Conservation (phyloP, 2,329 filamentous ascomycete genomes). For the Tolypocladium tundrense region DNA sequence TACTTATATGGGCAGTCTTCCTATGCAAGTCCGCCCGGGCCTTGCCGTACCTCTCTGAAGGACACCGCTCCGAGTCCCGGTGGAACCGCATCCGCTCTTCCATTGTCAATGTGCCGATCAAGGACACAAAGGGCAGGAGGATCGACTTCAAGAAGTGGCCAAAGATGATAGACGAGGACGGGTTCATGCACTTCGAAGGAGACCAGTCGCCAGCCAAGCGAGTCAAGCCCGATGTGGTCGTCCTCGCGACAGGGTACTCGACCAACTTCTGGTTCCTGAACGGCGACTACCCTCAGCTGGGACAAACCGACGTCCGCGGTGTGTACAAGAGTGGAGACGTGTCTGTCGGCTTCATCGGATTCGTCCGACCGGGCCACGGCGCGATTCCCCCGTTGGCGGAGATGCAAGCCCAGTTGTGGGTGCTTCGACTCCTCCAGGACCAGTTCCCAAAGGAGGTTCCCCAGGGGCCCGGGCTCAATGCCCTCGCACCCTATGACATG, state of each 20-base stretch:
- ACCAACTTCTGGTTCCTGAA: constrained; percentile 30
- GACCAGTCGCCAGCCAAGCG: constrained; percentile 13
- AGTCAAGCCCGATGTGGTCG: constrained; percentile 31
- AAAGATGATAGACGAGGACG: constrained; percentile 20
- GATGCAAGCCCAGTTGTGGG: constrained; percentile 37
- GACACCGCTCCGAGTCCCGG: constrained; percentile 20
- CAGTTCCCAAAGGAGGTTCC: constrained; percentile 13
- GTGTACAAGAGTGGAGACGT: constrained; percentile 34
- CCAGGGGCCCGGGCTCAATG: constrained; percentile 6
- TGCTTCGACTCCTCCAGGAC: constrained; percentile 26
- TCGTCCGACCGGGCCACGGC: constrained; percentile 32
- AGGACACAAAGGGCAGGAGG: constrained; percentile 24
- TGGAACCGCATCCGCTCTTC: constrained; percentile 23
- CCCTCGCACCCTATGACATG: constrained; percentile 23
- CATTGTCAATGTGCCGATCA: constrained; percentile 28
- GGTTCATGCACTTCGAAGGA: constrained; percentile 25
- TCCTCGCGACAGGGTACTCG: constrained; percentile 37
- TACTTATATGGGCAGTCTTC: constrained; percentile 21
- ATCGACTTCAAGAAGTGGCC: constrained; percentile 38
- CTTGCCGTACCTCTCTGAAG: constrained; percentile 30
- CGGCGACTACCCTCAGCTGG: constrained; percentile 28
- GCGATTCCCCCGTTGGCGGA: constrained; percentile 39
- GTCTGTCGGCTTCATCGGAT: constrained; percentile 34
- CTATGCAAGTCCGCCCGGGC: constrained; percentile 32
- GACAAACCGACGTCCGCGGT: constrained; percentile 39